phyloP scores from a whole-genome alignment of 768 basidiomycete species.

The Inosperma sp. region DNA sequence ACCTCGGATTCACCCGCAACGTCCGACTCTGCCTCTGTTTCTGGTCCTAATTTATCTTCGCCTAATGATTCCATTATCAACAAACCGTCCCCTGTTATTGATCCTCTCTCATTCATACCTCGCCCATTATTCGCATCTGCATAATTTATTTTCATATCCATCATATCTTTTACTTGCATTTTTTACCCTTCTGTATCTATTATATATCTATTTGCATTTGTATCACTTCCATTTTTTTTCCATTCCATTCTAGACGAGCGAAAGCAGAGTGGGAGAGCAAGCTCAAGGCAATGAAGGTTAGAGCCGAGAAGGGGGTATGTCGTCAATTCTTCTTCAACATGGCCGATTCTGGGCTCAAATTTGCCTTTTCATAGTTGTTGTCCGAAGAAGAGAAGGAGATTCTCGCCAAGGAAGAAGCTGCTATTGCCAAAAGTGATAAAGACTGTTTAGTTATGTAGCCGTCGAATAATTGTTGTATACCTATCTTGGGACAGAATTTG shows the following conservation, averaged over 20 bases:
- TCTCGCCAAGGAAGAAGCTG: conserved; percentile 48
- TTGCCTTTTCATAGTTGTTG: conserved; percentile 38
- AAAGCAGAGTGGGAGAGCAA: conserved; percentile 70
- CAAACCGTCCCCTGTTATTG: conserved; percentile 37
- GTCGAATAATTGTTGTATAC: neutral
- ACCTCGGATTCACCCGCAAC: neutral
- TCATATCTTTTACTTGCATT: conserved; percentile 1
- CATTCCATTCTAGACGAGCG: conserved; percentile 50
- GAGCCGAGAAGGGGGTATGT: conserved; percentile 73
- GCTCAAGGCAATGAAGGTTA: conserved; percentile 63
- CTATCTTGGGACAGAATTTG: no score
- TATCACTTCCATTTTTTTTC: conserved; percentile 10
- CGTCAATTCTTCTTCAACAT: neutral
- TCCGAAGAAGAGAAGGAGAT: conserved; percentile 61
- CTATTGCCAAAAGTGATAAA: conserved; percentile 38
- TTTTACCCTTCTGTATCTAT: conserved; percentile 16
- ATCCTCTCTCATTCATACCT: conserved; percentile 53
- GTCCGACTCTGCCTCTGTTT: conserved; percentile 10
- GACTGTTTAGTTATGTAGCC: conserved; percentile 57
- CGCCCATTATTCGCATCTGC: conserved; percentile 64
- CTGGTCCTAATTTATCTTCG: conserved; percentile 9
- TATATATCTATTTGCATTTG: conserved; percentile 24
- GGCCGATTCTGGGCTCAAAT: neutral
- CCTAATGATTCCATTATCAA: conserved; percentile 20
- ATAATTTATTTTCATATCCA: conserved; percentile 34